Evolutionary conservation across 106 monocot species (phyloP).

Genomic region (Vanilla planifolia): DNA sequence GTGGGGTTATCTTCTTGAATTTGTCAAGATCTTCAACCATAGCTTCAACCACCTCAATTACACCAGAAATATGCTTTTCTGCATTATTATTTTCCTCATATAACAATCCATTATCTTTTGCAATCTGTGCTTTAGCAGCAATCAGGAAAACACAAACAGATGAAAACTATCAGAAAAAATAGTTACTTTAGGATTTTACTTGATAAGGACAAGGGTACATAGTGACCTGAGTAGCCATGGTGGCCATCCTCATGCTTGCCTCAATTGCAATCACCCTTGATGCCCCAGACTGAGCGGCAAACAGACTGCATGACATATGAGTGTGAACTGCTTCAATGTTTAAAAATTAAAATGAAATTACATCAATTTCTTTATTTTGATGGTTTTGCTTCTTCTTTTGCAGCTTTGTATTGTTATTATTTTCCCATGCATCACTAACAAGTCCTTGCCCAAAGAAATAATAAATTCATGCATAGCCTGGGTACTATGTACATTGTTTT

Average conservation of each 20-base stretch:
- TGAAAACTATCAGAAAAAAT: too few species aligned
- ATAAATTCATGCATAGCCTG: too few species aligned
- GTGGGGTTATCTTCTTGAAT: slow-evolving; percentile 37
- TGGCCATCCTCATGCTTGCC: slow-evolving; percentile 90
- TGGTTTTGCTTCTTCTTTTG: too few species aligned
- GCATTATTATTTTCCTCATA: slow-evolving; percentile 15
- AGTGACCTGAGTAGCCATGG: slow-evolving; percentile 67
- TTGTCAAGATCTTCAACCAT: slow-evolving; percentile 92
- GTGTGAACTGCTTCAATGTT: too few species aligned
- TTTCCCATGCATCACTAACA: too few species aligned
- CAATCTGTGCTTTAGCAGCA: slow-evolving; percentile 40
- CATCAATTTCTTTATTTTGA: too few species aligned
- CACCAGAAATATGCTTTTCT: slow-evolving; percentile 22
- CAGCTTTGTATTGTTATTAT: too few species aligned
- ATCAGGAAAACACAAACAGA: neutral
- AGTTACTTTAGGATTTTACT: too few species aligned
- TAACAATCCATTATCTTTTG: slow-evolving; percentile 62
- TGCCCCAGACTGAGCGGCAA: slow-evolving; percentile 98
- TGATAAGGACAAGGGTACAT: too few species aligned
- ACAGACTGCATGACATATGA: slow-evolving; percentile 48
- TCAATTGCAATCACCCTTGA: slow-evolving; percentile 86
- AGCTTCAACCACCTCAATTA: slow-evolving; percentile 62
- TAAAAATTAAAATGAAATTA: too few species aligned
- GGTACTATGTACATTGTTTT: too few species aligned
- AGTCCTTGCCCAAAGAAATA: too few species aligned